Evolutionary conservation across 2,329 filamentous ascomycete species (phyloP), one percentile per base, ranked within the genome.

Genomic region (Pyrenophora teres): DNA sequence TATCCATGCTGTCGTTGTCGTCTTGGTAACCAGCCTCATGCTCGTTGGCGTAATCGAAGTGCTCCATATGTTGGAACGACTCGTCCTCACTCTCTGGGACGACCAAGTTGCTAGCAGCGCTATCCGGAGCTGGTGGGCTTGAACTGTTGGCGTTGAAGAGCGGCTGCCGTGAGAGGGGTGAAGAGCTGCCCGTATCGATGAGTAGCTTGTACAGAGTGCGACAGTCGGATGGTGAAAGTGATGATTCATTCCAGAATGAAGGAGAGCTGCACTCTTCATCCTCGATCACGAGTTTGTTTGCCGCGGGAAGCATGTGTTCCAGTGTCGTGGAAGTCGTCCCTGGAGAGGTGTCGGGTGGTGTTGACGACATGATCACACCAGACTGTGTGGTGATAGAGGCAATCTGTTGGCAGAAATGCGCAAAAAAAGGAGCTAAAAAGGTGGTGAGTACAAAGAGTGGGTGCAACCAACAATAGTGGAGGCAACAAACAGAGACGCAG

Each of bases 1-100:
- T 12, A 31, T 60, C 55, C 60, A 61, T 60, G 27, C 55, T 60
- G 10, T 53, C 52, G 19, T 61, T 47, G n/a, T 61, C 54, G 10
- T 62, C 62, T 37, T 55, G 52, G 21, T 64, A 63, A 1, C 57
- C 59, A 4, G 44, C 47, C 2, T 54, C 38, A 15, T 16, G 27
- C 44, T 64, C 57, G 25, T 54, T 47, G 13, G 51, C 40, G 10
- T 32, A n/a, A 4, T 32, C 35, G 4, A 38, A 39, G 8, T 33
- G 35, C 7, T 19, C 15, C 3, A 19, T 16, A 8, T 21, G 23
- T 7, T 50, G 39, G 1, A 37, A 3, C 4, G 15, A 33, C 1
- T 35, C 13, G 10, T 47, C 23, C 7, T 19, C 16, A 3, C 18
- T 10, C 10, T 18, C 8, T 12, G 23, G 23, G 12, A 15, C 16